Conservation (phyloP, 306 rosid genomes). For the Cucumis hystrix region DNA sequence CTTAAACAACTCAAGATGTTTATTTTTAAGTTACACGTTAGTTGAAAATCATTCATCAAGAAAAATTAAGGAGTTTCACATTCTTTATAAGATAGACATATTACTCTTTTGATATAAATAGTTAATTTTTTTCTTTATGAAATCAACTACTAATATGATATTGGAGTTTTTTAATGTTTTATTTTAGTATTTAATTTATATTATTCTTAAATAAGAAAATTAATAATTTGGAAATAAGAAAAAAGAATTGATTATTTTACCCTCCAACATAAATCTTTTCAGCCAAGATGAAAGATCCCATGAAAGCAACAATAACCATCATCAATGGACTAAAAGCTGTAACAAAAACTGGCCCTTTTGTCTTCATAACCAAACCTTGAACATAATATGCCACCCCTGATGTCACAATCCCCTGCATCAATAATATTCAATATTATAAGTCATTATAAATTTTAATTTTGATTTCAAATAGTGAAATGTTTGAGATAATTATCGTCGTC, state of each 20-base stretch:
- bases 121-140: no score
- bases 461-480: no score
- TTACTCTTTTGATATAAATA: no score
- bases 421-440: not conserved
- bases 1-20: no score
- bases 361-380: slow-evolving; percentile 77
- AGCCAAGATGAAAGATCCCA: slow-evolving; percentile 63
- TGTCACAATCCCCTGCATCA: slow-evolving; percentile 56
- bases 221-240: not conserved
- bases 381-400: slow-evolving; percentile 59
- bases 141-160: no score
- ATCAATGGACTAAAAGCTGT: slow-evolving; percentile 86
- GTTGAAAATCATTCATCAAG: no score
- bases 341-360: slow-evolving; percentile 79
- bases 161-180: no score
- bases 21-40: no score
- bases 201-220: not conserved
- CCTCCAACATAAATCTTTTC: slow-evolving; percentile 75
- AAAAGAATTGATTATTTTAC: slow-evolving; percentile 10
- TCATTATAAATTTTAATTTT: not conserved
- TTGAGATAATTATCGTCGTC: no score
- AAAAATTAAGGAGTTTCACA: no score
- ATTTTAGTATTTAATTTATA: no score
- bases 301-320: slow-evolving; percentile 76
- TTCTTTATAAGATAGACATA: no score